Percentiles rank a stretch among this genome's conserved stretches.
These are phyloP conservation scores for Taphrina sp. DNA, from an alignment of 1,139 yeast genomes.

Conservation along the genomic window DNA sequence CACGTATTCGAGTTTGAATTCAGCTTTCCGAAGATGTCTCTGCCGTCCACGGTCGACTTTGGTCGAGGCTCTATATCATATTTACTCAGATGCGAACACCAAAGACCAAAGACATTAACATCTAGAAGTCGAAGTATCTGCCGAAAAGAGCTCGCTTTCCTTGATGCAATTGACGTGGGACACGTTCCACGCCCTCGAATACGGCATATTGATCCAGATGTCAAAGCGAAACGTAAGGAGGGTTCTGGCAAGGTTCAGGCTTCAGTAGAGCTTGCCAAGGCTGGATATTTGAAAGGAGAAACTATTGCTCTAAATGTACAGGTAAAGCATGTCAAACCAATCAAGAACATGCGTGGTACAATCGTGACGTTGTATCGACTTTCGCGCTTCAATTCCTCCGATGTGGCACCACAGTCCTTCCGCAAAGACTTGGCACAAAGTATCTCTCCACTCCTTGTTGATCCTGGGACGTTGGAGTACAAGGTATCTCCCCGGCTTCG, in stretches of 20 bases:
- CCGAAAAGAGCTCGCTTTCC: slow-evolving; percentile 54
- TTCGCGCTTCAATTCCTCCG: slow-evolving; percentile 70
- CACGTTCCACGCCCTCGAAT: slow-evolving; percentile 55
- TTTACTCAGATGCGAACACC: slow-evolving; percentile 57
- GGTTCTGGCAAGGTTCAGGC: slow-evolving; percentile 11
- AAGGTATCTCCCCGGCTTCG: slow-evolving; percentile 63
- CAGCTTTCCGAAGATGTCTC: slow-evolving; percentile 66
- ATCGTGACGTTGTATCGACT: slow-evolving; percentile 78
- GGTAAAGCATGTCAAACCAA: slow-evolving; percentile 65
- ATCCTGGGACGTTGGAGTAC: slow-evolving; percentile 60
- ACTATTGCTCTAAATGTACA: slow-evolving; percentile 38
- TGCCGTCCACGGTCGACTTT: slow-evolving; percentile 74
- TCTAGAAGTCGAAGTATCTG: slow-evolving; percentile 37
- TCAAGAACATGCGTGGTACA: slow-evolving; percentile 72
- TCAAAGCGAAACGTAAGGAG: slow-evolving; percentile 3
- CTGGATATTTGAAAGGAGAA: slow-evolving; percentile 27
- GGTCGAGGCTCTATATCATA: slow-evolving; percentile 83
- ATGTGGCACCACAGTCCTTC: slow-evolving; percentile 57
- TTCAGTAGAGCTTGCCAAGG: slow-evolving; percentile 6
- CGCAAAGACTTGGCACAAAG: slow-evolving; percentile 80
- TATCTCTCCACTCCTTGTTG: slow-evolving; percentile 74
- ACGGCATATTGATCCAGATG: slow-evolving; percentile 12
- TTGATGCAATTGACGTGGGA: slow-evolving; percentile 73
- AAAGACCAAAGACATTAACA: slow-evolving; percentile 41
- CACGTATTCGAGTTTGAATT: slow-evolving; percentile 85